Evolutionary conservation across 2,329 filamentous ascomycete species (phyloP).

Genomic region (Aspergillus sp.): DNA sequence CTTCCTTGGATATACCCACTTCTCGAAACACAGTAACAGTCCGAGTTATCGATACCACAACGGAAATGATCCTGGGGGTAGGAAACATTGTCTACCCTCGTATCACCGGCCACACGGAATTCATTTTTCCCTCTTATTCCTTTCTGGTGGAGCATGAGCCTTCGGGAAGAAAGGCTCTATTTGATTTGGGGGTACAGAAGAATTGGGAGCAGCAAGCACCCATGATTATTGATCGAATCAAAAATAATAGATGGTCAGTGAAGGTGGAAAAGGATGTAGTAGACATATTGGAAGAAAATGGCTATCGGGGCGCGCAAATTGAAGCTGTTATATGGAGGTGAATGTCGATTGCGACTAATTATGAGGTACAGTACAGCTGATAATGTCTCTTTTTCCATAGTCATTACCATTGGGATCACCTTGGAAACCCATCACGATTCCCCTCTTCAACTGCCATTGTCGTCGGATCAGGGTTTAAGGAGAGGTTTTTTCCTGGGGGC

Average conservation of each 20-base stretch:
- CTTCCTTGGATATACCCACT: neutral
- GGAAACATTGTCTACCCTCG: conserved; percentile 6
- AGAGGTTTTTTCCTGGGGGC: conserved; percentile 39
- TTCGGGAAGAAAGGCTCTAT: conserved; percentile 37
- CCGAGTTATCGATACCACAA: conserved; percentile 10
- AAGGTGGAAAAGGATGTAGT: conserved; percentile 15
- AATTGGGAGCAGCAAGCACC: conserved; percentile 41
- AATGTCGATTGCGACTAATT: neutral
- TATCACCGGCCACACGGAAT: neutral
- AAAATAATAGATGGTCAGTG: conserved; percentile 1
- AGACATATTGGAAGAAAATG: conserved; percentile 13
- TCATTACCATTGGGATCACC: conserved; percentile 46
- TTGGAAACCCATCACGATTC: conserved; percentile 47
- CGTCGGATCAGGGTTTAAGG: conserved; percentile 50
- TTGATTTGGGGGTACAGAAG: conserved; percentile 45
- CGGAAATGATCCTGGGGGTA: conserved; percentile 1
- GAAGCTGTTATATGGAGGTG: conserved; percentile 5
- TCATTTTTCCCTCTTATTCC: conserved; percentile 2
- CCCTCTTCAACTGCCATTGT: conserved; percentile 43
- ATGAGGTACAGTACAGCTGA: neutral
- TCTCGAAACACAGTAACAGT: conserved; percentile 1
- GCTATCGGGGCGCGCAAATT: conserved; percentile 1
- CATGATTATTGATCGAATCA: neutral
- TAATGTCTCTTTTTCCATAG: conserved; percentile 1
- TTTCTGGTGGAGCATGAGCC: conserved; percentile 21